Evolutionary conservation across 805 yeast species (phyloP).

Genomic region (Yarrowia deformans): DNA sequence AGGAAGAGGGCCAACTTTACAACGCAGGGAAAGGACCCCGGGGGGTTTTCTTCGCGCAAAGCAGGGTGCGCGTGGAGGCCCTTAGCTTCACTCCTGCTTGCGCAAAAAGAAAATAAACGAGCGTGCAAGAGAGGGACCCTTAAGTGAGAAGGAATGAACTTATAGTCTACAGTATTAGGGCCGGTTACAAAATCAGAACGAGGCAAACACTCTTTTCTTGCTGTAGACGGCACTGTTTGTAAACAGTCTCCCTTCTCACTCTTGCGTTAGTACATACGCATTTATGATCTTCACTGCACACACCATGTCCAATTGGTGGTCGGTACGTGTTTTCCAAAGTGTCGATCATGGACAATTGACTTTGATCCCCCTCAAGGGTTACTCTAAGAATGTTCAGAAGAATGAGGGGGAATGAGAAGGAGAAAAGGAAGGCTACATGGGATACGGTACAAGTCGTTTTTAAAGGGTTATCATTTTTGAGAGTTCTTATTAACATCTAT

Average conservation of each 20-base stretch:
- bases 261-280: background rate
- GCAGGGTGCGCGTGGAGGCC: slow-evolving; percentile 26
- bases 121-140: background rate
- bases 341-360: slow-evolving; percentile 19
- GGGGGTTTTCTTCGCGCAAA: background rate
- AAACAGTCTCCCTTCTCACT: background rate
- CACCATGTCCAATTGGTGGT: background rate
- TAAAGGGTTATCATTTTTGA: slow-evolving; percentile 15
- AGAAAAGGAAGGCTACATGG: background rate
- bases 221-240: background rate
- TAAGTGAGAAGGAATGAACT: too few species aligned
- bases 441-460: background rate
- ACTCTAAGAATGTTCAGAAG: background rate
- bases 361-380: background rate
- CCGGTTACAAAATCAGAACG: too few species aligned
- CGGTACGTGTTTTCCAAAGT: slow-evolving; percentile 7
- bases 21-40: slow-evolving; percentile 15
- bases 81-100: background rate
- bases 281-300: slow-evolving; percentile 21
- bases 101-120: slow-evolving; percentile 13
- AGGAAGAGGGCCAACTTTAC: background rate
- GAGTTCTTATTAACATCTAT: slow-evolving; percentile 36
- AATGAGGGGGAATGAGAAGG: background rate
- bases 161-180: too few species aligned
- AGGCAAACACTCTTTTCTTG: too few species aligned